Evolutionary conservation across 2,329 filamentous ascomycete species (phyloP), one percentile per base, ranked within the genome.

Genomic region (Aspergillus sp.): DNA sequence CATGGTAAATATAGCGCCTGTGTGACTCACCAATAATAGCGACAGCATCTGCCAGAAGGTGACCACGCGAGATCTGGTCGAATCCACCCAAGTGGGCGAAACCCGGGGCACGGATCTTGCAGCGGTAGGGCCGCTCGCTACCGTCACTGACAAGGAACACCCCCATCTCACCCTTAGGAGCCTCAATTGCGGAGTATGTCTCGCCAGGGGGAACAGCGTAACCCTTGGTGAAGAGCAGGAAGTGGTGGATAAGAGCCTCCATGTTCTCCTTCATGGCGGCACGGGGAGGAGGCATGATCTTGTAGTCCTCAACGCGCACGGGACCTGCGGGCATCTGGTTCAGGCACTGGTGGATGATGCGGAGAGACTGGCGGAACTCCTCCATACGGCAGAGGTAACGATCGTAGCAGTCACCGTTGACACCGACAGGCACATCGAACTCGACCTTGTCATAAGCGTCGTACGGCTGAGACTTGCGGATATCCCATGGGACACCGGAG

Each of bases 261-360:
- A 99, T 99, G 84, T 99, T 99, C 87, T 99, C 95, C 87, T 99
- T 99, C 95, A 99, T 99, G 74, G 95, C 95, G 49, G 92, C 85
- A 74, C 95, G 89, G n/a, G 95, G 96, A 65, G 95, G 95, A 23
- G 95, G 95, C 3, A 92, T 91, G 74, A 99, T 87, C 87, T 99
- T 99, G 88, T 98, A 99, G 81, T 99, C 95, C 81, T 99, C 95
- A 47, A 97, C 92, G 70, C 94, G 91, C 76, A 98, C 87, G 56
- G 95, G 95, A 30, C 95, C 95, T 53, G 91, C 86, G 53, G 96
- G 94, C 92, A 99, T 99, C 84, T 99, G 92, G 86, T 99, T 98
- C 71, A 99, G 83, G 80, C 96, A 99, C 81, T 99, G 96, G 85
- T 96, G 90, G 76, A 99, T 97, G 80, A 99, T 99, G 73, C 95